These are phyloP conservation scores for Buxus sempervirens DNA, from an alignment of 164 flowering plant species.

Conservation along the genomic window DNA sequence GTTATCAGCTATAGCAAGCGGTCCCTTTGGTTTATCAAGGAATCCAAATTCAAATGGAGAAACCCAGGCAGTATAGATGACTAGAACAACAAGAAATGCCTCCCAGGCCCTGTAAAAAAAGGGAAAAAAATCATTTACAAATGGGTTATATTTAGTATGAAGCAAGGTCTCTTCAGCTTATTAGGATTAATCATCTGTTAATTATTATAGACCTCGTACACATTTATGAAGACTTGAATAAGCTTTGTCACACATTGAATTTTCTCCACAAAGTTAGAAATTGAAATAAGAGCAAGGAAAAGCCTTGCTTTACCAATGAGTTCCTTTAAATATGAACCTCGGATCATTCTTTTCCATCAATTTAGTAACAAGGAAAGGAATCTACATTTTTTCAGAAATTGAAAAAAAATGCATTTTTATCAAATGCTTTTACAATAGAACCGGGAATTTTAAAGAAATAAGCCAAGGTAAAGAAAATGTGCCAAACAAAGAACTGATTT, in stretches of 20 bases:
- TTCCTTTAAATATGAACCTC: neutral
- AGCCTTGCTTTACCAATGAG: neutral
- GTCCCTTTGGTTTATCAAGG: constrained; percentile 44
- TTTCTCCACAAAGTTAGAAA: neutral
- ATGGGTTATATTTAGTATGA: constrained; percentile 8
- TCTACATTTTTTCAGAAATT: no score
- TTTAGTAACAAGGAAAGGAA: neutral
- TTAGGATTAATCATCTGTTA: neutral
- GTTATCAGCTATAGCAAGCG: constrained; percentile 60
- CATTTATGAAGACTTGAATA: no score
- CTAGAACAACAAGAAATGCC: constrained; percentile 63
- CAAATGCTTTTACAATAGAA: neutral
- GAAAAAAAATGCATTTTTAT: no score
- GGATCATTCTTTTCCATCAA: neutral
- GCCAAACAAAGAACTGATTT: no score
- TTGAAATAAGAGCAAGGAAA: no score
- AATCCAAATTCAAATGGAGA: constrained; percentile 93
- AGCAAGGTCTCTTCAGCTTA: neutral
- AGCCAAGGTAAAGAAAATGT: neutral
- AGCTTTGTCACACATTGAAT: neutral
- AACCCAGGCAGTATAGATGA: constrained; percentile 87
- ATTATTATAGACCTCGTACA: no score
- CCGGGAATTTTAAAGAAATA: neutral
- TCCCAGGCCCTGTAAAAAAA: constrained; percentile 75
- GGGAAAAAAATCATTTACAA: constrained; percentile 9